Conservation (phyloP, 495 filamentous ascomycete species). For the Podospora fimiseda region DNA sequence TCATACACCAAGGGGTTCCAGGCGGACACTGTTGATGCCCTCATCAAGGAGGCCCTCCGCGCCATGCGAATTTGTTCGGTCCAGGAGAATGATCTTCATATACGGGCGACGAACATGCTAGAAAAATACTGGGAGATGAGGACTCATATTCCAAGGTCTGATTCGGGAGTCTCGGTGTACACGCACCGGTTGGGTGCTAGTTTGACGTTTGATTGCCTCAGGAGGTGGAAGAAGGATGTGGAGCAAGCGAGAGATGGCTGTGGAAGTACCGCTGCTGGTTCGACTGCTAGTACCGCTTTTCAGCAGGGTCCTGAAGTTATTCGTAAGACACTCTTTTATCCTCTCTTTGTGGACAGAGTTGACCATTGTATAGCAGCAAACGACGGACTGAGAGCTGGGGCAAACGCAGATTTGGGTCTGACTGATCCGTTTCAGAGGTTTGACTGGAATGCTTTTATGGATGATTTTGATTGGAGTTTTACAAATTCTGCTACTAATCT, state of each 20-base stretch:
- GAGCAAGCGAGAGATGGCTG: conserved; percentile 18
- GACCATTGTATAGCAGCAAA: neutral
- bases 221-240: conserved; percentile 34
- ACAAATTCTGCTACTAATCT: conserved; percentile 13
- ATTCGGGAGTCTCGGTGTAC: conserved; percentile 21
- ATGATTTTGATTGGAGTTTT: conserved; percentile 42
- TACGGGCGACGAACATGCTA: conserved; percentile 30
- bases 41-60: conserved; percentile 19
- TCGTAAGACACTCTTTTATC: neutral
- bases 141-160: conserved; percentile 12
- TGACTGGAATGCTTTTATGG: conserved; percentile 41
- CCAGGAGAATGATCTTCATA: conserved; percentile 28
- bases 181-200: conserved; percentile 33
- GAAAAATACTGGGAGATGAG: conserved; percentile 29
- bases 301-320: neutral
- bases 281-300: neutral
- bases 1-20: conserved; percentile 24
- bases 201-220: conserved; percentile 36
- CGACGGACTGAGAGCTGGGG: conserved; percentile 9
- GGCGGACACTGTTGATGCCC: conserved; percentile 13
- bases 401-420: conserved; percentile 19
- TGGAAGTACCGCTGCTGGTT: neutral
- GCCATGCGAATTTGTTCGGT: conserved; percentile 21
- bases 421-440: conserved; percentile 31
- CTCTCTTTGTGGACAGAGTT: neutral